A percentile compares a stretch with the other conserved stretches of the same genome.
phyloP scores from a whole-genome alignment of 2,329 filamentous ascomycete species.

The Aspergillus persii region DNA sequence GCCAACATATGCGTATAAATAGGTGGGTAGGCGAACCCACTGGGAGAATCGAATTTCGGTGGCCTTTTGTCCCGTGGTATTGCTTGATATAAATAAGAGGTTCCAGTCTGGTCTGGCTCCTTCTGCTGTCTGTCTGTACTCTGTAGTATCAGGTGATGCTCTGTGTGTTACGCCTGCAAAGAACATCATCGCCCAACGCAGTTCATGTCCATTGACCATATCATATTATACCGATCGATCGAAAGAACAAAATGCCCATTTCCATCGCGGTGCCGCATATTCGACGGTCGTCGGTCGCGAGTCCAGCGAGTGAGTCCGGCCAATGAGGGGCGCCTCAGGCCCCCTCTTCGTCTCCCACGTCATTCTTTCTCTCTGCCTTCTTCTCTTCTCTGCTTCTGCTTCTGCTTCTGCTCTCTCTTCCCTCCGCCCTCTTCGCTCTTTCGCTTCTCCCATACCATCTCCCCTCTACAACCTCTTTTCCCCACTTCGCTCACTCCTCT shows the following conservation, averaged over 20 bases:
- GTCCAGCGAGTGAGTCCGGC: conserved; percentile 35
- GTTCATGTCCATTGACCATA: too few species aligned
- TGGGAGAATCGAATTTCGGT: not conserved
- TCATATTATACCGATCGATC: conserved; percentile 6
- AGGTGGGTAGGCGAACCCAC: not conserved
- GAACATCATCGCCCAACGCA: too few species aligned
- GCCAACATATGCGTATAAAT: not conserved
- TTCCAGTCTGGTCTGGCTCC: not conserved
- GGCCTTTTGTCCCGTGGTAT: not conserved
- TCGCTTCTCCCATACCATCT: conserved; percentile 9
- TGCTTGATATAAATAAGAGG: not conserved
- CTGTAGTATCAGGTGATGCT: too few species aligned
- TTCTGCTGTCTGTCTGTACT: too few species aligned
- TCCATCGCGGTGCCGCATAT: conserved; percentile 30
- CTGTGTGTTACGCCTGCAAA: too few species aligned
- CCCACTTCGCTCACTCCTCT: not conserved
- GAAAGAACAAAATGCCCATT: not conserved
- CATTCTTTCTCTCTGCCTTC: conserved; percentile 8
- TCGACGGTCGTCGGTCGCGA: conserved; percentile 33
- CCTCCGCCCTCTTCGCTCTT: not conserved
- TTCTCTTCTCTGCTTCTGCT: not conserved
- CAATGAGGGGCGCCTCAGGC: conserved; percentile 28
- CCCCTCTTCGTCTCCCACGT: conserved; percentile 12
- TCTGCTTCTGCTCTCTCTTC: not conserved
- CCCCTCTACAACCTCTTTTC: not conserved